phyloP scores from a whole-genome alignment of 2,329 filamentous ascomycete genomes.

The Colletotrichum scovillei region DNA sequence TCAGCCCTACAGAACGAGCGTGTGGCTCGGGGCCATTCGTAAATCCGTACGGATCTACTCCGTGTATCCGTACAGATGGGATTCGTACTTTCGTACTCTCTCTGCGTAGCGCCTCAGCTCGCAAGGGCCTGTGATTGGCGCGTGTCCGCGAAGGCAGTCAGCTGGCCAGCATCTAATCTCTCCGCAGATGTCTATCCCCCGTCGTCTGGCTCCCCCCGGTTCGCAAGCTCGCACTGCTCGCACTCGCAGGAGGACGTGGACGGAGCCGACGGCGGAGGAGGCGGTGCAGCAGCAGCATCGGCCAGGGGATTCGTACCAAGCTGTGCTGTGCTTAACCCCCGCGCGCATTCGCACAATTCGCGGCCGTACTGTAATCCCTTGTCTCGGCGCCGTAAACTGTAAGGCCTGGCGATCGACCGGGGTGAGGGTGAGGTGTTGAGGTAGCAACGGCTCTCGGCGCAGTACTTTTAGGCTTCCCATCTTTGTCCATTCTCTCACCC shows the following conservation, averaged over 20 bases:
- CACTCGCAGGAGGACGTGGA: constrained; percentile 2
- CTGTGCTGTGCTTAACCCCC: background rate
- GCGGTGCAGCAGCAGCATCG: constrained; percentile 5
- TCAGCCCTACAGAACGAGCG: constrained; percentile 20
- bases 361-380: background rate
- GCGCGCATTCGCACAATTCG: background rate
- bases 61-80: background rate
- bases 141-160: constrained; percentile 22
- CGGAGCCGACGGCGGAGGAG: constrained; percentile 25
- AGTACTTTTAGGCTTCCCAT: background rate
- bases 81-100: too few relatives aligned
- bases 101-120: background rate
- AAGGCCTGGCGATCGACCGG: constrained; percentile 8
- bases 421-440: background rate
- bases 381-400: constrained; percentile 2
- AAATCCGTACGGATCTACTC: background rate
- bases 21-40: constrained; percentile 27
- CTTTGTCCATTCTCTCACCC: background rate
- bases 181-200: background rate
- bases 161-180: constrained; percentile 5
- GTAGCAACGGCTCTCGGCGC: constrained; percentile 27
- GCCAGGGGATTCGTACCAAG: background rate
- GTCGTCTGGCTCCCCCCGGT: background rate
- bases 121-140: constrained; percentile 26
- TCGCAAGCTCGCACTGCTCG: constrained; percentile 23